Evolutionary conservation across 768 basidiomycete species (phyloP).

Genomic region (Boletales sp.): DNA sequence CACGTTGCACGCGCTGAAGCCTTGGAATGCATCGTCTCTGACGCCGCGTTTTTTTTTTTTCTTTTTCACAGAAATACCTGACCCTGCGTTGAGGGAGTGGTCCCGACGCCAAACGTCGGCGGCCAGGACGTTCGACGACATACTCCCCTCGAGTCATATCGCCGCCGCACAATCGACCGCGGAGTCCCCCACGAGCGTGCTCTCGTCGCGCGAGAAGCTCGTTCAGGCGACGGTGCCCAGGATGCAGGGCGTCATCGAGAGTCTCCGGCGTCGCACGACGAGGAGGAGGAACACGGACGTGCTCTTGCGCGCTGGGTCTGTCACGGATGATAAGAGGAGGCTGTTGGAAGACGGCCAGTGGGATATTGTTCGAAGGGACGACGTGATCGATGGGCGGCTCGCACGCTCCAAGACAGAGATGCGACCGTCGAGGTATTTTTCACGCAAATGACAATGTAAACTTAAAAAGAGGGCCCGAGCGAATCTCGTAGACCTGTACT

Average conservation of each 20-base stretch:
- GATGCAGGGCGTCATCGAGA: constrained; percentile 37
- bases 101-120: constrained; percentile 13
- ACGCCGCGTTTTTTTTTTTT: too few relatives aligned
- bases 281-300: neutral
- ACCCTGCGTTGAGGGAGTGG: constrained; percentile 24
- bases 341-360: constrained; percentile 19
- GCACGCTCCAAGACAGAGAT: constrained; percentile 27
- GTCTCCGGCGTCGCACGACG: constrained; percentile 21
- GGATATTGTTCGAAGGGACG: constrained; percentile 14
- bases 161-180: constrained; percentile 29
- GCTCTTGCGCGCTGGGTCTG: constrained; percentile 10
- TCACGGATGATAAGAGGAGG: constrained; percentile 16
- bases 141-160: constrained; percentile 46
- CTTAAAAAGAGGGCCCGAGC: neutral
- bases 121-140: constrained; percentile 42
- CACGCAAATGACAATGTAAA: constrained; percentile 10
- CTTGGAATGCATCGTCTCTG: too few relatives aligned
- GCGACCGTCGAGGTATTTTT: constrained; percentile 16
- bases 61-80: constrained; percentile 24
- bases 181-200: constrained; percentile 6
- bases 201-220: constrained; percentile 29
- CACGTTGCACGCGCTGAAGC: constrained; percentile 13
- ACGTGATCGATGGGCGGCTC: constrained; percentile 3
- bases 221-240: constrained; percentile 35
- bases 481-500: neutral